Evolutionary conservation across 306 rosid species (phyloP).

Genomic region (Astragalus glycyphyllos): DNA sequence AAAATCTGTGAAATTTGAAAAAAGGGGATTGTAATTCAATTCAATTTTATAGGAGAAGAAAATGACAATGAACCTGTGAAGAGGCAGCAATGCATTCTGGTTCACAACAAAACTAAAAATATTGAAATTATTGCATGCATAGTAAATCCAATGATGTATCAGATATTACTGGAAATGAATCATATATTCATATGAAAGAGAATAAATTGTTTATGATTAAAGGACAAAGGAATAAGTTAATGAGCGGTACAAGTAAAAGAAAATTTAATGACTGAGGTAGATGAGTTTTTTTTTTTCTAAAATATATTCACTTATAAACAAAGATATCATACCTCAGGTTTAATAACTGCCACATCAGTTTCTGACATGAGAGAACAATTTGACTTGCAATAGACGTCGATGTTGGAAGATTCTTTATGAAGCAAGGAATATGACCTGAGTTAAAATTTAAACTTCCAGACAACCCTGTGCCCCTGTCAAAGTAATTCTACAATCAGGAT

Average conservation of each 20-base stretch:
- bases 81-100: conserved; percentile 22
- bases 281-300: neutral
- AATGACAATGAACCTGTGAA: neutral
- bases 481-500: conserved; percentile 32
- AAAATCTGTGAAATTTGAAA: conserved; percentile 20
- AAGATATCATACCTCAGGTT: conserved; percentile 79
- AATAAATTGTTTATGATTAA: conserved; percentile 13
- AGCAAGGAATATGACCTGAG: conserved; percentile 24
- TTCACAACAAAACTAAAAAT: conserved; percentile 22
- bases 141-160: neutral
- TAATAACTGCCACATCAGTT: conserved; percentile 78
- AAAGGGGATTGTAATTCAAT: neutral
- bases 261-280: conserved; percentile 32
- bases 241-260: neutral
- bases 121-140: conserved; percentile 3
- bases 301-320: neutral
- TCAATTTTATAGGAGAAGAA: neutral
- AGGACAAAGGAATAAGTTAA: conserved; percentile 15
- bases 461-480: conserved; percentile 40
- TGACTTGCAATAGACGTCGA: conserved; percentile 13
- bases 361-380: conserved; percentile 75
- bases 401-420: conserved; percentile 20
- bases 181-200: neutral
- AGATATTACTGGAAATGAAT: conserved; percentile 17
- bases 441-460: conserved; percentile 32